Percentiles rank a stretch among this genome's conserved stretches.
These are phyloP conservation scores for Gymnopilus junonius DNA, from an alignment of 768 basidiomycete genomes.

Conservation along the genomic window DNA sequence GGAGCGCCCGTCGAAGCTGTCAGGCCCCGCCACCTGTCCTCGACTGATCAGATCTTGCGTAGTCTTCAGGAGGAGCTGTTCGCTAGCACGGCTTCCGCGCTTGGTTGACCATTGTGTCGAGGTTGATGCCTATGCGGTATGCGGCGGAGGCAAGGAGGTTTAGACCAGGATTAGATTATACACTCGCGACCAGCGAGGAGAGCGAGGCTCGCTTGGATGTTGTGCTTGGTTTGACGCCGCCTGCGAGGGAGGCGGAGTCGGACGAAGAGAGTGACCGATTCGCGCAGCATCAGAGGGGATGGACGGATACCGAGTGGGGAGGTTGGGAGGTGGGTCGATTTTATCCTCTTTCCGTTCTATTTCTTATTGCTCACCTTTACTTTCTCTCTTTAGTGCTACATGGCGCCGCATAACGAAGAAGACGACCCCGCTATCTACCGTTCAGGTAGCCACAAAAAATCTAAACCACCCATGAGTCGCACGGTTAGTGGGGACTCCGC, in stretches of 20 bases:
- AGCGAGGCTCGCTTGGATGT: constrained; percentile 84
- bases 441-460: constrained; percentile 54
- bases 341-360: neutral
- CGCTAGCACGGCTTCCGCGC: constrained; percentile 81
- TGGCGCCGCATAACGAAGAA: constrained; percentile 93
- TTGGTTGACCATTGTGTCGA: constrained; percentile 81
- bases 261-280: constrained; percentile 30
- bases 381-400: constrained; percentile 70
- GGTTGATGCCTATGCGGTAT: constrained; percentile 73
- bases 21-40: constrained; percentile 54
- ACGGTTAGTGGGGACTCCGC: constrained; percentile 2
- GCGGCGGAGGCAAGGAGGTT: constrained; percentile 85
- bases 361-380: constrained; percentile 8
- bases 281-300: constrained; percentile 40
- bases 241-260: constrained; percentile 36
- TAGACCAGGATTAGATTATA: constrained; percentile 93
- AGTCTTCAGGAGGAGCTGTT: constrained; percentile 79
- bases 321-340: constrained; percentile 83
- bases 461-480: constrained; percentile 19
- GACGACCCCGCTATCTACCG: constrained; percentile 97
- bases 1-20: constrained; percentile 48
- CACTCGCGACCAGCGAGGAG: constrained; percentile 87
- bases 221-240: constrained; percentile 84
- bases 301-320: constrained; percentile 82
- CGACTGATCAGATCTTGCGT: constrained; percentile 63